These are phyloP conservation scores for Penicillium coprophilum DNA, from an alignment of 495 filamentous ascomycete species.

Conservation along the genomic window DNA sequence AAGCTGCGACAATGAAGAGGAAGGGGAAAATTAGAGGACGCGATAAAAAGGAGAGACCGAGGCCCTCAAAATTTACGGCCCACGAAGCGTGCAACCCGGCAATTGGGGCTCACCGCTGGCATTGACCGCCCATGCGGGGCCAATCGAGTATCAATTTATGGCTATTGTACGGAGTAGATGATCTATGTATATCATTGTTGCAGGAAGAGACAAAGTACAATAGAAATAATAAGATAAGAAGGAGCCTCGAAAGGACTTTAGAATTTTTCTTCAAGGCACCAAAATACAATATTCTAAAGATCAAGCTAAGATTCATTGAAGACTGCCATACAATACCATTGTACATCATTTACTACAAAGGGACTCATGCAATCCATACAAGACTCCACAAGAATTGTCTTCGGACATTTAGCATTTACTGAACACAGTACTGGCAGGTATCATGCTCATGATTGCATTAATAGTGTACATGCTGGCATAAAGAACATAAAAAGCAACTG, in stretches of 20 bases:
- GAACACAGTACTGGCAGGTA: not conserved
- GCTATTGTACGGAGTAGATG: not conserved
- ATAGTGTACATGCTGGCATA: conserved; percentile 18
- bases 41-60: not conserved
- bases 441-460: conserved; percentile 10
- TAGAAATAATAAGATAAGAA: not conserved
- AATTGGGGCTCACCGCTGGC: conserved; percentile 11
- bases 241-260: not conserved
- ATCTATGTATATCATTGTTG: not conserved
- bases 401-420: not conserved
- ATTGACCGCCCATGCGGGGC: conserved; percentile 11
- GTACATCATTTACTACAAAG: not conserved
- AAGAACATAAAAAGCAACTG: conserved; percentile 2
- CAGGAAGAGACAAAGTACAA: not conserved
- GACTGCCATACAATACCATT: not conserved
- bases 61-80: conserved; percentile 14
- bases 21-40: not conserved
- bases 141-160: not conserved
- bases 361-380: not conserved
- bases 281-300: not conserved
- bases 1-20: not conserved
- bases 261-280: not conserved
- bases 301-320: not conserved
- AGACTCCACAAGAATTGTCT: not conserved
- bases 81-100: not conserved